A percentile compares a stretch with the other conserved stretches of the same genome.
Evolutionary conservation across 257 asterid species (phyloP).

Genomic region (Penstemon davidsonii): DNA sequence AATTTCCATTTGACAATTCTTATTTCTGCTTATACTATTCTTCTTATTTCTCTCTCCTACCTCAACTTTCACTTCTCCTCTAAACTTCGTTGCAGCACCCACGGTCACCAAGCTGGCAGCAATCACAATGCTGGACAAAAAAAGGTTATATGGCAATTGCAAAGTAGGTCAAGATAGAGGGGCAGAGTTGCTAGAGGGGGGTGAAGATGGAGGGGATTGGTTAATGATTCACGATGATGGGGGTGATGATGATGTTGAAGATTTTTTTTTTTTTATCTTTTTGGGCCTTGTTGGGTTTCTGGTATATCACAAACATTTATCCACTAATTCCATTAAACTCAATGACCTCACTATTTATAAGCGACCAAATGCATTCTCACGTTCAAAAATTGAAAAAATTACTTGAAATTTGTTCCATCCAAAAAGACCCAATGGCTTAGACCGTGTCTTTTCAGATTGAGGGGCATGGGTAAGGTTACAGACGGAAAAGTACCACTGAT

Average conservation of each 20-base stretch:
- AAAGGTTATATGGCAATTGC: background rate
- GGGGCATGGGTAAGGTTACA: slow-evolving; percentile 8
- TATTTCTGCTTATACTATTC: slow-evolving; percentile 6
- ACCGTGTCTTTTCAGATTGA: slow-evolving; percentile 9
- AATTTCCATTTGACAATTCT: background rate
- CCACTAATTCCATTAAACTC: background rate
- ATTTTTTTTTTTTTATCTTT: background rate
- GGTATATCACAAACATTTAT: too few relatives aligned
- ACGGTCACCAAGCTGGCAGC: background rate
- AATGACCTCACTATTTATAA: background rate
- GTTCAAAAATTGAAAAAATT: slow-evolving; percentile 12
- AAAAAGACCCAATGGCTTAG: background rate
- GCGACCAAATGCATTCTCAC: slow-evolving; percentile 14
- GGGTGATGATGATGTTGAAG: background rate
- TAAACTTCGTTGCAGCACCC: background rate
- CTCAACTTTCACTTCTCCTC: slow-evolving; percentile 25
- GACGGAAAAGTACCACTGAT: slow-evolving; percentile 18
- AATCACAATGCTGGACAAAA: slow-evolving; percentile 11
- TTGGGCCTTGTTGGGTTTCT: background rate
- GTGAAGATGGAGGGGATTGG: background rate
- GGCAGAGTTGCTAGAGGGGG: background rate
- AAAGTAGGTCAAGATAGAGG: slow-evolving; percentile 5
- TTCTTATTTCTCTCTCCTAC: slow-evolving; percentile 10
- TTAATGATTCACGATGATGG: background rate
- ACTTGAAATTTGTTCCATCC: slow-evolving; percentile 19